Evolutionary conservation across 2,329 filamentous ascomycete species (phyloP).

Genomic region (Elsinoe fawcettii): DNA sequence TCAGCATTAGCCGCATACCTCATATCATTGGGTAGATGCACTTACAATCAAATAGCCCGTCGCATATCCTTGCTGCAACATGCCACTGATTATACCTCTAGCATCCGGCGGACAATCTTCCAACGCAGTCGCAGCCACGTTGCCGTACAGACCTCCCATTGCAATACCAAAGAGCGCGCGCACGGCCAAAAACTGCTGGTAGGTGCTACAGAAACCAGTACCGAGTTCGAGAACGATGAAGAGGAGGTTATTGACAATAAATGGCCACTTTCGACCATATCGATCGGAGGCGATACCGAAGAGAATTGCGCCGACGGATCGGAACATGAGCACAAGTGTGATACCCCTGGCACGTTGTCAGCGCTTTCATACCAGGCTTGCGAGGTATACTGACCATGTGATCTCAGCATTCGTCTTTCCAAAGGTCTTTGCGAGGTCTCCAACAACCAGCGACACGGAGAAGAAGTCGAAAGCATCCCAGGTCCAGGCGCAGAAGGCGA

Average conservation of each 20-base stretch:
- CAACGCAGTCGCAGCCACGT: conserved; percentile 33
- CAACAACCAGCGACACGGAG: conserved; percentile 48
- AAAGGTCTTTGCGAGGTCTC: conserved; percentile 44
- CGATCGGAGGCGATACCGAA: conserved; percentile 26
- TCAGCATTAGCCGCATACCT: background rate
- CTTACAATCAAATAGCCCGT: conserved; percentile 49
- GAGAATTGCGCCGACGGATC: conserved; percentile 27
- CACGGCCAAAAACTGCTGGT: conserved; percentile 32
- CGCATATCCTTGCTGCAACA: conserved; percentile 34
- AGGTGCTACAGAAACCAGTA: conserved; percentile 32
- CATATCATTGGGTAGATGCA: background rate
- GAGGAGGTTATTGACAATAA: conserved; percentile 30
- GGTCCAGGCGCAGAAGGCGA: conserved; percentile 18
- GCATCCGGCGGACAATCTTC: conserved; percentile 35
- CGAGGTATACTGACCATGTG: conserved; percentile 40
- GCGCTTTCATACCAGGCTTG: background rate
- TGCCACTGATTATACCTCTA: conserved; percentile 32
- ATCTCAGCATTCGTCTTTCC: conserved; percentile 47
- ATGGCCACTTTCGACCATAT: conserved; percentile 30
- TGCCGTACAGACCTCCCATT: conserved; percentile 30
- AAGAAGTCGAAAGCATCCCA: conserved; percentile 36
- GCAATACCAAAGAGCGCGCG: conserved; percentile 32
- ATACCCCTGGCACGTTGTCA: background rate
- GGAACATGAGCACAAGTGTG: conserved; percentile 24
- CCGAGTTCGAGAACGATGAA: conserved; percentile 33